Percentiles rank a stretch among this genome's conserved stretches.
These are phyloP conservation scores for Primulina eburnea DNA, from an alignment of 257 asterid genomes.

Conservation along the genomic window DNA sequence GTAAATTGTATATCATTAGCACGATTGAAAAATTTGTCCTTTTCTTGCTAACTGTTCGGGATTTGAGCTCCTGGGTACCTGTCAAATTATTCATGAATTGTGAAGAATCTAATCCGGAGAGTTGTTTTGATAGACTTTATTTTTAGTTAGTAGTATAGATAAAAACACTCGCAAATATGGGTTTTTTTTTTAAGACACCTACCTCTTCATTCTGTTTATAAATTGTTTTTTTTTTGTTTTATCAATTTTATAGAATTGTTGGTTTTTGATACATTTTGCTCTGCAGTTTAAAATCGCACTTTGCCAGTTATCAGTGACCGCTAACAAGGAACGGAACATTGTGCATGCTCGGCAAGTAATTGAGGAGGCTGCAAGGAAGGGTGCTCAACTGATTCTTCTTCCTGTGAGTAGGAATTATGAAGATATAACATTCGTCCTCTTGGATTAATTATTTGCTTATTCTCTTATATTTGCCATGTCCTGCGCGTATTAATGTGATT, in stretches of 20 bases:
- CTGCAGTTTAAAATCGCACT: slow-evolving; percentile 85
- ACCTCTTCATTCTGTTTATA: background rate
- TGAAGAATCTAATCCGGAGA: background rate
- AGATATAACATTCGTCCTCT: slow-evolving; percentile 4
- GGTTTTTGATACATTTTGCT: background rate
- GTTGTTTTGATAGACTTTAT: background rate
- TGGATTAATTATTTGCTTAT: background rate
- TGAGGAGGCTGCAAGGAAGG: slow-evolving; percentile 60
- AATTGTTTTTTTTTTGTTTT: too few species aligned
- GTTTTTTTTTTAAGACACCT: too few species aligned
- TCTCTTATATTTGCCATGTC: background rate
- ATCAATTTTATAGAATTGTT: too few species aligned
- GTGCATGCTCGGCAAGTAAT: slow-evolving; percentile 63
- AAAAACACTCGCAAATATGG: background rate
- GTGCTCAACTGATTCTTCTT: slow-evolving; percentile 77
- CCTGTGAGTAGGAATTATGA: slow-evolving; percentile 45
- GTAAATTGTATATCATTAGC: background rate
- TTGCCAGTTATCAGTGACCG: slow-evolving; percentile 69
- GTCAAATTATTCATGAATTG: background rate
- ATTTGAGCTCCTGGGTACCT: background rate
- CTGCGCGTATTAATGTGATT: slow-evolving; percentile 15
- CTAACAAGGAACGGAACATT: slow-evolving; percentile 63
- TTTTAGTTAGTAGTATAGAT: background rate
- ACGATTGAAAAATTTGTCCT: background rate
- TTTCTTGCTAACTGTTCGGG: background rate